A percentile compares a stretch with the other conserved stretches of the same genome.
phyloP scores from a whole-genome alignment of 176 grass and related monocot genomes.

The Elaeis guineensis region DNA sequence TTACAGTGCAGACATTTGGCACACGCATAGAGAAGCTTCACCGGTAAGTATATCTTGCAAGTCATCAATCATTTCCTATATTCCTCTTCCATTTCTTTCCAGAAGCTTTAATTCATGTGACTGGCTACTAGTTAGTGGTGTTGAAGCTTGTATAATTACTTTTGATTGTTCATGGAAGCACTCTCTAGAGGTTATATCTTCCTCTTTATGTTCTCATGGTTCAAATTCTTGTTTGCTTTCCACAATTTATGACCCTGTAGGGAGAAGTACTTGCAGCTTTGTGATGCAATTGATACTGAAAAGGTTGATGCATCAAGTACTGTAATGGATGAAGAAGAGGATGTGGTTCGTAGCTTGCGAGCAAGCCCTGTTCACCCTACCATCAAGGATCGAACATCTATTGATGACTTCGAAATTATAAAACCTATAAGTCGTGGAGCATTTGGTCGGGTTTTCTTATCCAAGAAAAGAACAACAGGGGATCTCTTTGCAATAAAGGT shows the following conservation, averaged over 20 bases:
- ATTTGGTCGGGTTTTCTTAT: constrained; percentile 97
- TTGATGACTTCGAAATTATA: constrained; percentile 99
- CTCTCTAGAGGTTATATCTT: constrained; percentile 1
- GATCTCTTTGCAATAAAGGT: constrained; percentile 99
- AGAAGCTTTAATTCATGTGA: neutral
- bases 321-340: constrained; percentile 97
- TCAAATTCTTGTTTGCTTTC: constrained; percentile 6
- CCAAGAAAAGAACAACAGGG: constrained; percentile 98
- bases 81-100: neutral
- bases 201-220: neutral
- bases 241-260: constrained; percentile 27
- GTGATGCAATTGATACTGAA: constrained; percentile 87
- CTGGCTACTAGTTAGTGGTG: no score
- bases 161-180: neutral
- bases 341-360: constrained; percentile 85
- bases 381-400: constrained; percentile 90
- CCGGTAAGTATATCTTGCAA: constrained; percentile 43
- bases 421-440: constrained; percentile 98
- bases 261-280: constrained; percentile 98
- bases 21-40: constrained; percentile 98
- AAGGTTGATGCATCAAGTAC: constrained; percentile 84
- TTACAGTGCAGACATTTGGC: constrained; percentile 98
- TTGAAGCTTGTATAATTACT: neutral
- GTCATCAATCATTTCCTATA: neutral
- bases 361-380: constrained; percentile 87